Percentiles rank a stretch among this genome's conserved stretches.
Evolutionary conservation across 805 yeast genomes (phyloP).

Genomic region (Clavispora fructus): DNA sequence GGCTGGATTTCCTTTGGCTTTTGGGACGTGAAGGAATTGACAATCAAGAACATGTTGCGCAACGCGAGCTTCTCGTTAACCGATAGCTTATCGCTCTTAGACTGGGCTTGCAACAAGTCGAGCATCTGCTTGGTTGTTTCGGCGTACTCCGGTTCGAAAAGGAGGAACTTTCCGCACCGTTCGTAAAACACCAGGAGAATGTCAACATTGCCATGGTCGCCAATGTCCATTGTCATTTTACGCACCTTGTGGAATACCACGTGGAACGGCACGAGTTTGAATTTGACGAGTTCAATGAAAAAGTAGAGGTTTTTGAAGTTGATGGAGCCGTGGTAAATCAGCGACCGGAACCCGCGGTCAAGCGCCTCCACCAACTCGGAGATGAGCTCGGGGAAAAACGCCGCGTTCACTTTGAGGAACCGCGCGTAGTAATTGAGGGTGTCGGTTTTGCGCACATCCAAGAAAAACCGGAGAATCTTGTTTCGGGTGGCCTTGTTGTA

Average conservation of each 20-base stretch:
- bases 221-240: slow-evolving; percentile 46
- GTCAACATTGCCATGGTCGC: slow-evolving; percentile 59
- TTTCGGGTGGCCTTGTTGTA: slow-evolving; percentile 71
- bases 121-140: slow-evolving; percentile 62
- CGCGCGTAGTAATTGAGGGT: slow-evolving; percentile 53
- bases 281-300: slow-evolving; percentile 72
- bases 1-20: neutral
- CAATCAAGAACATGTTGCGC: slow-evolving; percentile 46
- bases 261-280: slow-evolving; percentile 66
- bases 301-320: slow-evolving; percentile 56
- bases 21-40: slow-evolving; percentile 39
- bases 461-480: slow-evolving; percentile 52
- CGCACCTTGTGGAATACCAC: slow-evolving; percentile 70
- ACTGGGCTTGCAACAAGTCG: slow-evolving; percentile 45
- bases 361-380: slow-evolving; percentile 49
- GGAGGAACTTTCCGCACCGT: slow-evolving; percentile 60
- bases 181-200: slow-evolving; percentile 68
- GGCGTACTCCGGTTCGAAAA: slow-evolving; percentile 51
- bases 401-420: slow-evolving; percentile 59
- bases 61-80: slow-evolving; percentile 55
- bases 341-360: slow-evolving; percentile 58
- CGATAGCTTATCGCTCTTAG: slow-evolving; percentile 44
- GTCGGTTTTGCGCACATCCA: slow-evolving; percentile 42
- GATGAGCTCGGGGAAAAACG: slow-evolving; percentile 44
- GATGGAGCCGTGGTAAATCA: slow-evolving; percentile 46